These are phyloP conservation scores for Solanum sparsipilum DNA, from an alignment of 257 asterid genomes.

Conservation along the genomic window DNA sequence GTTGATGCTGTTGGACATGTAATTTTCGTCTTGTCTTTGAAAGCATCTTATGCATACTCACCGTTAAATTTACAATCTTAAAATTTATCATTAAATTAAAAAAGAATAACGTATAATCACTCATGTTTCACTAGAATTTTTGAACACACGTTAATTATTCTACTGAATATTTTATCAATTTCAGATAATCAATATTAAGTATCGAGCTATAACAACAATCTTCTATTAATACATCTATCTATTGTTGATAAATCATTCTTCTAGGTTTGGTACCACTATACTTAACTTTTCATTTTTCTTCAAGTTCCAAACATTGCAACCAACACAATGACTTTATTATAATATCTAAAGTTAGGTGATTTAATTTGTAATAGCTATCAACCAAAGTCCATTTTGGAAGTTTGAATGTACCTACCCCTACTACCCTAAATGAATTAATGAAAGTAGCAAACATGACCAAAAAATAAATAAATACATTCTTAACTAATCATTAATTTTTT, in stretches of 20 bases:
- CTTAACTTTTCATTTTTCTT: background rate
- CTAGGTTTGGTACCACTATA: background rate
- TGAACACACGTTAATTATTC: background rate
- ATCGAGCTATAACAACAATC: background rate
- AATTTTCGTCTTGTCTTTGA: background rate
- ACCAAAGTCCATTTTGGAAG: background rate
- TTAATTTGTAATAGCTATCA: background rate
- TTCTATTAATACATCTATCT: background rate
- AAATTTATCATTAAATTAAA: background rate
- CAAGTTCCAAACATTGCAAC: background rate
- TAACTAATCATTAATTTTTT: background rate
- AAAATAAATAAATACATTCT: background rate
- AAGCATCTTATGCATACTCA: background rate
- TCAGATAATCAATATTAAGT: background rate
- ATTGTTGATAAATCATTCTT: background rate
- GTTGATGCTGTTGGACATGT: background rate
- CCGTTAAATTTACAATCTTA: background rate
- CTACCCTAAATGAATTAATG: background rate
- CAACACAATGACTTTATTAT: background rate
- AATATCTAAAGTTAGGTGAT: background rate
- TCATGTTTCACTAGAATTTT: background rate
- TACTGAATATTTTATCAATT: background rate
- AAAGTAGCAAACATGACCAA: background rate
- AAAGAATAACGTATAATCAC: background rate
- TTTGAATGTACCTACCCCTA: background rate